These are phyloP conservation scores for Rhizomucor pusillus DNA, from an alignment of 371 early-diverging fungal species.

Conservation along the genomic window DNA sequence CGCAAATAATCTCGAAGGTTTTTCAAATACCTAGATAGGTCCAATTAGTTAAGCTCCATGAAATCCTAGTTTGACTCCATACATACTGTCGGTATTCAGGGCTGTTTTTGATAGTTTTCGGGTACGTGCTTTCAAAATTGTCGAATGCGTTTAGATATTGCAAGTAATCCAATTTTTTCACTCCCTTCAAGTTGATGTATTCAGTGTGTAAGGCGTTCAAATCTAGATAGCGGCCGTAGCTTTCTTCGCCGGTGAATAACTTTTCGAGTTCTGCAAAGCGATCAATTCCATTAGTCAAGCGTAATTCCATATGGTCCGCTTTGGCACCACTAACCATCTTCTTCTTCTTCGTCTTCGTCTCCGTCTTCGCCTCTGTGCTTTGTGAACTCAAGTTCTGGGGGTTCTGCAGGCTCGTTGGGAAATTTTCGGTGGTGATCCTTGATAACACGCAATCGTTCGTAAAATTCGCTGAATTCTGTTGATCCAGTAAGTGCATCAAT, in stretches of 20 bases:
- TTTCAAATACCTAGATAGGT: slow-evolving; percentile 61
- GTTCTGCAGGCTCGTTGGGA: slow-evolving; percentile 77
- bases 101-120: slow-evolving; percentile 59
- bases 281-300: neutral
- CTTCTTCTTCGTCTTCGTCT: slow-evolving; percentile 54
- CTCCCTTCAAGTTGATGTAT: slow-evolving; percentile 81
- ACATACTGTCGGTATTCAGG: slow-evolving; percentile 60
- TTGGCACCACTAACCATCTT: neutral
- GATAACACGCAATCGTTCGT: slow-evolving; percentile 77
- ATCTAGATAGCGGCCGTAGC: slow-evolving; percentile 84
- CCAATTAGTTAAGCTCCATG: neutral
- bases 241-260: slow-evolving; percentile 92
- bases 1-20: slow-evolving; percentile 68
- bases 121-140: slow-evolving; percentile 58
- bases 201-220: slow-evolving; percentile 72
- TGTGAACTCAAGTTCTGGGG: slow-evolving; percentile 78
- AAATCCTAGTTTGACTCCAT: neutral
- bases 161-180: slow-evolving; percentile 75
- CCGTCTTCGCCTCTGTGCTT: slow-evolving; percentile 50
- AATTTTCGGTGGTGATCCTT: slow-evolving; percentile 83
- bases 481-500: slow-evolving; percentile 73
- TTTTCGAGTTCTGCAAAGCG: slow-evolving; percentile 65
- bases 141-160: slow-evolving; percentile 75
- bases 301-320: neutral
- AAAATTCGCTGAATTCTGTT: slow-evolving; percentile 84